These are phyloP conservation scores for Tuctoria greenei DNA, from an alignment of 176 grass and related monocot species.

Conservation along the genomic window DNA sequence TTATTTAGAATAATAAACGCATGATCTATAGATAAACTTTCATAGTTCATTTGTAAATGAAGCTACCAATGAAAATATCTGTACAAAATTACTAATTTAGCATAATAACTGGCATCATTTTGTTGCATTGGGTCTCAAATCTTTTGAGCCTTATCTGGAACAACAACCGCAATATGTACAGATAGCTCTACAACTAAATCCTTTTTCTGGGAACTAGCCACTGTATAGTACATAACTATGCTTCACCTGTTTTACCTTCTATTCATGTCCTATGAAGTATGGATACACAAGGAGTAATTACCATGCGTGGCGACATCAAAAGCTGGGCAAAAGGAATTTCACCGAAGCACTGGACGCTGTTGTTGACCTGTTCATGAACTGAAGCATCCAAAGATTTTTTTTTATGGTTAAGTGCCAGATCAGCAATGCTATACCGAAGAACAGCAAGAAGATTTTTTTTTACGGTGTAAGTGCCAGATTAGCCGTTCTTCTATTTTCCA, in stretches of 20 bases:
- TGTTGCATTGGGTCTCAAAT: conserved; percentile 24
- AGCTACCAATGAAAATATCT: conserved; percentile 14
- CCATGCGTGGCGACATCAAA: conserved; percentile 30
- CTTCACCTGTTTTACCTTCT: conserved; percentile 45
- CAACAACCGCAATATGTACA: conserved; percentile 49
- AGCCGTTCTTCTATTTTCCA: neutral
- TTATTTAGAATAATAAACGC: too few relatives aligned
- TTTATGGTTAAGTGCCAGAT: neutral
- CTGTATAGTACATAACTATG: conserved; percentile 51
- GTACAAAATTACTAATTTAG: conserved; percentile 33
- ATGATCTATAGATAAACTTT: too few relatives aligned
- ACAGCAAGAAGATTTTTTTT: conserved; percentile 9
- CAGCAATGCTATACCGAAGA: conserved; percentile 9
- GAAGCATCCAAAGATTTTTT: conserved; percentile 12
- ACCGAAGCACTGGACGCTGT: neutral
- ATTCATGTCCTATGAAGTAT: conserved; percentile 58
- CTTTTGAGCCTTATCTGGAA: conserved; percentile 25
- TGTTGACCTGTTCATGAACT: conserved; percentile 37
- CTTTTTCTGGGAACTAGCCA: conserved; percentile 23
- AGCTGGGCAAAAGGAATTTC: conserved; percentile 25
- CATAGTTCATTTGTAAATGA: too few relatives aligned
- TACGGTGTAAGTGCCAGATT: neutral
- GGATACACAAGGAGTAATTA: conserved; percentile 42
- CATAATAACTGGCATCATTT: conserved; percentile 18
- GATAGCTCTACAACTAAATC: conserved; percentile 45